phyloP scores from a whole-genome alignment of 352 stramenopile species.

The Phytophthora sansomeana region DNA sequence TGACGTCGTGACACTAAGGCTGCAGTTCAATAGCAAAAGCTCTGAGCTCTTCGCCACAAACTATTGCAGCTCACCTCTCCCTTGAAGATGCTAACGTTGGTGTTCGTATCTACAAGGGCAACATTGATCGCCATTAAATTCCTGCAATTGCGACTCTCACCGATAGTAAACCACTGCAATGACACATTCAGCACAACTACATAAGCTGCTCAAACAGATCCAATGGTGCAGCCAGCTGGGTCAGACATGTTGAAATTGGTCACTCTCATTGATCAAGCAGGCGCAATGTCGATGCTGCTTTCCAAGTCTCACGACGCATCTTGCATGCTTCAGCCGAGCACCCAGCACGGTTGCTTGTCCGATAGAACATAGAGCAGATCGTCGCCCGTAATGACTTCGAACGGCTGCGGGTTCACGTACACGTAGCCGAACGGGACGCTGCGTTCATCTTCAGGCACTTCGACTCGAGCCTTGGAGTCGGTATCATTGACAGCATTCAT shows the following conservation, averaged over 20 bases:
- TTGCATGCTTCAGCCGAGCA: constrained; percentile 51
- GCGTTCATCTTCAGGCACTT: constrained; percentile 69
- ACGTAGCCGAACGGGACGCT: constrained; percentile 85
- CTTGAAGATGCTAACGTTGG: no score
- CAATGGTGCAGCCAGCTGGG: no score
- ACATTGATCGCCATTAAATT: no score
- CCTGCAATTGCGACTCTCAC: no score
- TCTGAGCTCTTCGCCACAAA: no score
- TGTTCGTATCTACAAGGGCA: no score
- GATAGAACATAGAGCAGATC: constrained; percentile 88
- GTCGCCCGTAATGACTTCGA: constrained; percentile 80
- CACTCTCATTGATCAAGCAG: neutral
- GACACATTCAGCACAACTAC: no score
- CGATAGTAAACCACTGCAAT: no score
- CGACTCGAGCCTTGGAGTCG: constrained; percentile 44
- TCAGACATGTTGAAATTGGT: neutral
- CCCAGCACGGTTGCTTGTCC: constrained; percentile 82
- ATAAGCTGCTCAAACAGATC: no score
- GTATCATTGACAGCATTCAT: constrained; percentile 26
- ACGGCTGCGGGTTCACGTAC: constrained; percentile 84
- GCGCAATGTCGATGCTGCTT: neutral
- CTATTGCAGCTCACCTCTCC: no score
- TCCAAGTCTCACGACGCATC: constrained; percentile 13
- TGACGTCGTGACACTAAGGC: neutral
- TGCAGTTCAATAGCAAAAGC: no score